Base-by-base conservation (phyloP, 805 yeast species). In the Hanseniaspora thailandica region DNA sequence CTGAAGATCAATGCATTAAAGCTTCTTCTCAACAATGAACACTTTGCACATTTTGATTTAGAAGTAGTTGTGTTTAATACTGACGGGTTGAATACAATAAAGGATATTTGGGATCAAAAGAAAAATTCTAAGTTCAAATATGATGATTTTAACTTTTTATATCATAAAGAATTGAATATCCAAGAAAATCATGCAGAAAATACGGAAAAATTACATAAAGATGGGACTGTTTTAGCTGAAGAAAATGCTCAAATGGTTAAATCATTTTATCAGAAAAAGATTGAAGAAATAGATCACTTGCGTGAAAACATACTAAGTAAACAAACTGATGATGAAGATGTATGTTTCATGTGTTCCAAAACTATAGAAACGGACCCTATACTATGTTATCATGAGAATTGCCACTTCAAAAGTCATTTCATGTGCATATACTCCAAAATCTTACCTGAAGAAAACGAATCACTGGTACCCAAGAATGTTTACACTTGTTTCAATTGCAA, bases 1-100 rank as follows among this genome's bases (percentile, higher is more conserved):
- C 72, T 74, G 46, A 73, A 74, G 45, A 48, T 81, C 12, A 84
- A 75, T 0, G 70, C 75, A 57, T 62, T 75, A 5, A 66, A 77
- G 43, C 60, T 75, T 30, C 61, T 82, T 15, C 34, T 80, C 5
- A 59, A 61, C 2, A 63, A 76, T 10, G 59, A 59, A 2, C 76
- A 72, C 39, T 82, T 81, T 60, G 57, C 59, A 1, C 60, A 68
- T 7, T 66, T 78, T 71, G 69, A 71, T 28, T 63, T 82, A 43
- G 65, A 65, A 28, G 70, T 81, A 0, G 70, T 70, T 2, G 63
- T 81, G 26, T 80, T 81, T 50, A 65, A 62, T 56, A 60, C 46
- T 2, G 65, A 65, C 20, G 28, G 31, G 8, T 17, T 48, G 46
- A 15, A 6, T 3, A 2, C 36, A 30, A n/a, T 20, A 30, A 13